Conservation (phyloP, 768 basidiomycete genomes). For the Pisolithus albus region DNA sequence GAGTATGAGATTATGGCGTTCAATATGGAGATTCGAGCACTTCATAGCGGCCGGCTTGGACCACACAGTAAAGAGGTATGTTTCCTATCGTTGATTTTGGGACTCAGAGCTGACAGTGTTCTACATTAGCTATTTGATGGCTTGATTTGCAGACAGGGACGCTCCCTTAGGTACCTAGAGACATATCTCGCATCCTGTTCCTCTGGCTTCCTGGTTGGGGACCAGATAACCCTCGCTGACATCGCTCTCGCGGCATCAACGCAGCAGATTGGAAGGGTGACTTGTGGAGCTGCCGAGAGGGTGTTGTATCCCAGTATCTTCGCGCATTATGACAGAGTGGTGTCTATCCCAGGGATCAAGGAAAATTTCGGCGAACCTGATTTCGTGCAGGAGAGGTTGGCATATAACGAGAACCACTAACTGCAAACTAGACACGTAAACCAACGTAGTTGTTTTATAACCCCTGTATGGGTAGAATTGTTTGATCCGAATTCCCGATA, state of each 20-base stretch:
- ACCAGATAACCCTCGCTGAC: conserved; percentile 22
- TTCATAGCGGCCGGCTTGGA: conserved; percentile 14
- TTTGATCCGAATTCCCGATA: too few species aligned
- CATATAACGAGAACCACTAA: conserved; percentile 2
- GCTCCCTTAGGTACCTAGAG: conserved; percentile 19
- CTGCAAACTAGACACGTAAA: too few species aligned
- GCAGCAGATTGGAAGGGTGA: conserved; percentile 17
- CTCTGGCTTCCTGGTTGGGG: conserved; percentile 18
- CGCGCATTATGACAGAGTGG: conserved; percentile 19
- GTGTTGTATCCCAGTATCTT: conserved; percentile 19
- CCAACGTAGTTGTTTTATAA: too few species aligned
- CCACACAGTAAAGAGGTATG: conserved; percentile 18
- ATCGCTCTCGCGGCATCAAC: conserved; percentile 17
- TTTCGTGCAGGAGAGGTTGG: conserved; percentile 14
- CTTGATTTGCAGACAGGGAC: conserved; percentile 14
- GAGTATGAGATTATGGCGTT: conserved; percentile 19
- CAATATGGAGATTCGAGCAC: conserved; percentile 16
- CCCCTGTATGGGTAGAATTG: too few species aligned
- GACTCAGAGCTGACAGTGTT: background rate
- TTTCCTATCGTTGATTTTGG: background rate
- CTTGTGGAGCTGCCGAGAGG: conserved; percentile 23
- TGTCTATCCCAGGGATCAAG: conserved; percentile 13
- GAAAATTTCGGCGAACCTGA: conserved; percentile 11
- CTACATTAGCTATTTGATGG: conserved; percentile 13
- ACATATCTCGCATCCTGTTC: conserved; percentile 14